Evolutionary conservation across 257 asterid species (phyloP).

Genomic region (Solanum paucissectum): DNA sequence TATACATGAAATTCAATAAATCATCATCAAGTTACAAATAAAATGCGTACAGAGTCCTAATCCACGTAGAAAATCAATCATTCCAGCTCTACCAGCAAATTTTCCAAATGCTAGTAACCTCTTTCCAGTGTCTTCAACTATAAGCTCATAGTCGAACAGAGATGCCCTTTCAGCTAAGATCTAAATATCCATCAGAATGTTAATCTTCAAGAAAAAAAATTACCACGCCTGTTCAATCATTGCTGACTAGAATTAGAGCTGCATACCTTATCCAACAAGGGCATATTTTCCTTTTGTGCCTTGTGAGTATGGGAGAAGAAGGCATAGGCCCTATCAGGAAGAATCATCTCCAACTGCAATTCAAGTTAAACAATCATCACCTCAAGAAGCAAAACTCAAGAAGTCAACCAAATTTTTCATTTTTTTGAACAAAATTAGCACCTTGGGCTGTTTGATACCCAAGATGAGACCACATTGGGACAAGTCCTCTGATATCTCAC

Average conservation of each 20-base stretch:
- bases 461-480: conserved; percentile 81
- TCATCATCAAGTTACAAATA: background rate
- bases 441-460: conserved; percentile 95
- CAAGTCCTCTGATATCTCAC: conserved; percentile 80
- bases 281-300: conserved; percentile 94
- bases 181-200: conserved; percentile 23
- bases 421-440: background rate
- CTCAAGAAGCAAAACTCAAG: background rate
- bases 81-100: conserved; percentile 95
- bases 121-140: conserved; percentile 76
- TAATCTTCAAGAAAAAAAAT: background rate
- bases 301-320: conserved; percentile 97
- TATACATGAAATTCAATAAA: background rate
- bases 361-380: background rate
- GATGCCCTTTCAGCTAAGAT: conserved; percentile 70
- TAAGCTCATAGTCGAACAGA: conserved; percentile 87
- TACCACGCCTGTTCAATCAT: background rate
- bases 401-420: background rate
- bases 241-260: background rate
- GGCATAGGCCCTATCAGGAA: conserved; percentile 73
- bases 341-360: conserved; percentile 92
- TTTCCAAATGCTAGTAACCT: conserved; percentile 84
- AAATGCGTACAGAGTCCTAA: conserved; percentile 62
- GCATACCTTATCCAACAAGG: conserved; percentile 82
- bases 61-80: conserved; percentile 76